Percentiles rank a stretch among this genome's conserved stretches.
Evolutionary conservation across 2,329 filamentous ascomycete species (phyloP).

Genomic region (Sclerotinia nivalis): DNA sequence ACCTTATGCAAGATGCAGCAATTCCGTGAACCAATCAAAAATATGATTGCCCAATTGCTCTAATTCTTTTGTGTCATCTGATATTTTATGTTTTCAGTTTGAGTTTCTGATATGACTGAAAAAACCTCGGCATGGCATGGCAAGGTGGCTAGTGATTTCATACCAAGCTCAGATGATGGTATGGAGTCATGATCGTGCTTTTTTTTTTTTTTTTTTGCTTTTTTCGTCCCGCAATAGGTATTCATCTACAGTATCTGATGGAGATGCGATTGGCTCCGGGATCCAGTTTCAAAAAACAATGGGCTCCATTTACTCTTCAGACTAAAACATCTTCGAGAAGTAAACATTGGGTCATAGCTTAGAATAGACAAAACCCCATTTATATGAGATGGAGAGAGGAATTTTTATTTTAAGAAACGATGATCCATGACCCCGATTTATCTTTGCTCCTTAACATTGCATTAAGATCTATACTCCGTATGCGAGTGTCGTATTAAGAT

Average conservation of each 20-base stretch:
- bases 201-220: background rate
- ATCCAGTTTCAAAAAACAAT: too few species aligned
- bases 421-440: background rate
- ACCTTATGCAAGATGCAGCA: slow-evolving; percentile 1
- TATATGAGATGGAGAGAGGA: background rate
- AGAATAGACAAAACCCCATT: background rate
- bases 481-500: background rate
- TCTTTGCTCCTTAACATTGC: background rate
- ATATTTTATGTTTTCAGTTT: background rate
- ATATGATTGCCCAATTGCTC: background rate
- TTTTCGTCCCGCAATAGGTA: background rate
- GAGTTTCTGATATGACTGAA: background rate
- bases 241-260: too few species aligned
- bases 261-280: too few species aligned
- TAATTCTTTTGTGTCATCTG: background rate
- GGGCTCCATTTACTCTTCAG: too few species aligned
- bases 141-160: background rate
- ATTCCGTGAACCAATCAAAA: background rate
- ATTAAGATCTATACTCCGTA: background rate
- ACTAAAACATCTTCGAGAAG: background rate
- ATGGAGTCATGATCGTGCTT: background rate
- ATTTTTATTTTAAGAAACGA: background rate
- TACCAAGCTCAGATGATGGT: background rate
- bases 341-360: background rate
- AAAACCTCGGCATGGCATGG: background rate